A percentile compares a stretch with the other conserved stretches of the same genome.
Conservation (phyloP, 257 asterid genomes). For the Solanum arcanum region DNA sequence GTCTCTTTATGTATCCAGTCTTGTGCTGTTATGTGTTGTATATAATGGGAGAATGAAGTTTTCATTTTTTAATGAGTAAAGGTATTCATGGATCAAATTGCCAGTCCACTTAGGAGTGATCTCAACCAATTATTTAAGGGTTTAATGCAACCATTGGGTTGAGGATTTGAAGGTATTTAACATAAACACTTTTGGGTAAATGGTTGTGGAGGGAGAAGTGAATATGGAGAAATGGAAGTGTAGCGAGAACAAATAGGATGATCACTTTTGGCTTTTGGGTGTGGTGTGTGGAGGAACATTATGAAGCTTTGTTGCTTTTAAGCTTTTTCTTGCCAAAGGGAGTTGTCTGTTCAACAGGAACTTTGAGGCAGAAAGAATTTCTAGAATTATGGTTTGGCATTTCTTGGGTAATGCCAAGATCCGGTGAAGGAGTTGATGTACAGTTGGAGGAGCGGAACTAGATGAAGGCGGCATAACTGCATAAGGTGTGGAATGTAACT, state of each 20-base stretch:
- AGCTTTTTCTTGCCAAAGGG: not conserved
- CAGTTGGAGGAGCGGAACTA: not conserved
- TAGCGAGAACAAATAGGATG: not conserved
- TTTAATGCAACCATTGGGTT: no score
- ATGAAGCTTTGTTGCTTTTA: not conserved
- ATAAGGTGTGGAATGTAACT: not conserved
- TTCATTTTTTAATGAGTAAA: not conserved
- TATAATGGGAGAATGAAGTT: not conserved
- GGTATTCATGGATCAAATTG: not conserved
- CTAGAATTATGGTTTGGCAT: not conserved
- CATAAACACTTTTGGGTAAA: not conserved
- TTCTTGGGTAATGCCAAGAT: not conserved
- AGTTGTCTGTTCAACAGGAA: not conserved
- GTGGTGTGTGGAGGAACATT: not conserved
- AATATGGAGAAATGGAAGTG: not conserved
- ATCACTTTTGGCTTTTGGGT: not conserved
- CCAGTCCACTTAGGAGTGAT: not conserved
- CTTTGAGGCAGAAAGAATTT: not conserved
- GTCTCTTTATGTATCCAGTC: not conserved
- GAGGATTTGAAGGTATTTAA: not conserved
- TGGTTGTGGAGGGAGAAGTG: not conserved
- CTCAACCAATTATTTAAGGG: no score
- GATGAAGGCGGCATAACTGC: not conserved
- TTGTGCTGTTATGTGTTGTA: not conserved
- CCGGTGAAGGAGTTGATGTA: not conserved